Conservation (phyloP, 306 rosid species). For the Inga leiocalycina region DNA sequence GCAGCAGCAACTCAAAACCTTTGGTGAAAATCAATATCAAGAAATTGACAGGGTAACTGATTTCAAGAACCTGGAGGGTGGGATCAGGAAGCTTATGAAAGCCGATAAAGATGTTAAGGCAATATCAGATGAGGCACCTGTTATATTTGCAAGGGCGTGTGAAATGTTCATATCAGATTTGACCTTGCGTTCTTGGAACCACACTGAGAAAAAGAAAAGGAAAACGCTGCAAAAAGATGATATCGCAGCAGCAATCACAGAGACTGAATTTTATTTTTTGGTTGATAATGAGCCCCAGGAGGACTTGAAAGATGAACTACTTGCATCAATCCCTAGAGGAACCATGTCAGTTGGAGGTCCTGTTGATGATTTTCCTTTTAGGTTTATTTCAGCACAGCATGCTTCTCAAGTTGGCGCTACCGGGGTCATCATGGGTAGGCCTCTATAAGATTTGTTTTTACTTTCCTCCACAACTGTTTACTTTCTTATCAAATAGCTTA, state of each 20-base stretch:
- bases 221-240: conserved; percentile 74
- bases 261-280: conserved; percentile 72
- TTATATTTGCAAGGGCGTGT: conserved; percentile 70
- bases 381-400: conserved; percentile 57
- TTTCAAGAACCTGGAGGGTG: conserved; percentile 55
- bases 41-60: conserved; percentile 64
- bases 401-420: conserved; percentile 55
- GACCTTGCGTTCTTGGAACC: conserved; percentile 79
- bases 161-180: conserved; percentile 76
- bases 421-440: conserved; percentile 67
- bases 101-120: conserved; percentile 78
- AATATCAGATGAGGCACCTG: conserved; percentile 81
- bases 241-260: conserved; percentile 75
- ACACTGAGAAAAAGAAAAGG: conserved; percentile 73
- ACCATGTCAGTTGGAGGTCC: conserved; percentile 52
- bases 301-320: conserved; percentile 74
- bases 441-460: conserved; percentile 28
- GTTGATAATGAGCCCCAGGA: conserved; percentile 73
- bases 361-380: conserved; percentile 49
- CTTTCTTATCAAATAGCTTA: too few relatives aligned
- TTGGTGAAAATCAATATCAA: conserved; percentile 61
- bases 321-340: conserved; percentile 69
- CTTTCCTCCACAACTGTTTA: too few relatives aligned
- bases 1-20: conserved; percentile 63
- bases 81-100: conserved; percentile 81